Conservation (phyloP, 345 rosid genomes). For the Linum tenue region DNA sequence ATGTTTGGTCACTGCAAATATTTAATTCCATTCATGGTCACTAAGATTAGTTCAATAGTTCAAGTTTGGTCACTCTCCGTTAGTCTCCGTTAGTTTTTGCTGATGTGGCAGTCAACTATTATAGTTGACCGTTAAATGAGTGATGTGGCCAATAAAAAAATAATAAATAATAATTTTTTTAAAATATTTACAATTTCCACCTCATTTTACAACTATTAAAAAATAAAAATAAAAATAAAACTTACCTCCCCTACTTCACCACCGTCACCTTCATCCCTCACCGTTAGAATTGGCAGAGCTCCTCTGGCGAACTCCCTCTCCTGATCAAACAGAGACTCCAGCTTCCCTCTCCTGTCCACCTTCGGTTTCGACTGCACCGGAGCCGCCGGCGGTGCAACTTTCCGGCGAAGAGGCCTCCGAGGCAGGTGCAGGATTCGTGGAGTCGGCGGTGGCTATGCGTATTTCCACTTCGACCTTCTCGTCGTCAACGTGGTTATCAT, state of each 20-base stretch:
- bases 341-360: conserved; percentile 40
- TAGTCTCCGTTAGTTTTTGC: no score
- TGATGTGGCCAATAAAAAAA: no score
- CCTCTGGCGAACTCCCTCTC: conserved; percentile 52
- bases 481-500: conserved; percentile 21
- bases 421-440: conserved; percentile 86
- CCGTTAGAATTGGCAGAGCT: conserved; percentile 26
- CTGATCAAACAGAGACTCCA: conserved; percentile 69
- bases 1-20: no score
- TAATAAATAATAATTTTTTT: no score
- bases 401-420: conserved; percentile 46
- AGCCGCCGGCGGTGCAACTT: conserved; percentile 14
- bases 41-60: no score
- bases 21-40: no score
- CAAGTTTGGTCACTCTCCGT: no score
- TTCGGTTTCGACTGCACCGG: conserved; percentile 7
- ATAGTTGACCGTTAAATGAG: no score
- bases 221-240: no score
- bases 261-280: conserved; percentile 13
- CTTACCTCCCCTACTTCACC: conserved; percentile 26
- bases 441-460: conserved; percentile 43
- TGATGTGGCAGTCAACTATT: no score
- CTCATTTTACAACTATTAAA: no score
- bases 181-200: no score
- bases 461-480: conserved; percentile 78